These are phyloP conservation scores for Mortierella sp. DNA, from an alignment of 371 early-diverging fungal species.

Conservation along the genomic window DNA sequence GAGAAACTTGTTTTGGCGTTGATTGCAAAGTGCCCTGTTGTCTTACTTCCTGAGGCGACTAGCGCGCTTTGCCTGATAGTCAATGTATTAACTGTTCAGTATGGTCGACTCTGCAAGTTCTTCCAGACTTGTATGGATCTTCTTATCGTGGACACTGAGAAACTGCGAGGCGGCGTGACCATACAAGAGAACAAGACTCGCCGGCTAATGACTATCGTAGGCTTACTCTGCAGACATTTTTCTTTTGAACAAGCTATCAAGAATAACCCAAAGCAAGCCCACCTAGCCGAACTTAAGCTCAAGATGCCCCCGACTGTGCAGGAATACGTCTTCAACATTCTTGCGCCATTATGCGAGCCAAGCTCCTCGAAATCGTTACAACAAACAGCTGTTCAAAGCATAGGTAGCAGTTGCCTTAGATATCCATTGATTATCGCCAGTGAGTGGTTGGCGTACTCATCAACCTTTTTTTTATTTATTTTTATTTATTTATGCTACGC, in stretches of 20 bases:
- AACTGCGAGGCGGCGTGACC: constrained; percentile 56
- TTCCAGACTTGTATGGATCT: constrained; percentile 68
- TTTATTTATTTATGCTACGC: not conserved
- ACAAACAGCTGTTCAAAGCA: constrained; percentile 59
- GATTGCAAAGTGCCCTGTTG: constrained; percentile 43
- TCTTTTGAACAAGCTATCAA: constrained; percentile 77
- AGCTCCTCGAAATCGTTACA: constrained; percentile 31
- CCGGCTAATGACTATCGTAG: constrained; percentile 74
- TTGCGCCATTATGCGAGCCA: constrained; percentile 12
- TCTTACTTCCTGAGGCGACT: constrained; percentile 75
- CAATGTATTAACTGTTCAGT: constrained; percentile 71
- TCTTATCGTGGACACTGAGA: constrained; percentile 50
- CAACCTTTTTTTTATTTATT: not conserved
- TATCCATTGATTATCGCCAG: not conserved
- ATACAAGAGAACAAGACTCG: constrained; percentile 58
- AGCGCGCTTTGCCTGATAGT: constrained; percentile 83
- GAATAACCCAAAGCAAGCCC: constrained; percentile 59
- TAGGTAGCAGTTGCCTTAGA: constrained; percentile 52
- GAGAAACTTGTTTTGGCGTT: constrained; percentile 28
- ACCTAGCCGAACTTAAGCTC: constrained; percentile 44
- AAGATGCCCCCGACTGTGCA: constrained; percentile 20
- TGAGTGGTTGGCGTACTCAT: not conserved
- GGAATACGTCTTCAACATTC: constrained; percentile 21
- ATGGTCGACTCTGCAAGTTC: constrained; percentile 73
- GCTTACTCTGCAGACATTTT: constrained; percentile 80